Evolutionary conservation across 306 rosid species (phyloP).

Genomic region (Ormosia semicastrata): DNA sequence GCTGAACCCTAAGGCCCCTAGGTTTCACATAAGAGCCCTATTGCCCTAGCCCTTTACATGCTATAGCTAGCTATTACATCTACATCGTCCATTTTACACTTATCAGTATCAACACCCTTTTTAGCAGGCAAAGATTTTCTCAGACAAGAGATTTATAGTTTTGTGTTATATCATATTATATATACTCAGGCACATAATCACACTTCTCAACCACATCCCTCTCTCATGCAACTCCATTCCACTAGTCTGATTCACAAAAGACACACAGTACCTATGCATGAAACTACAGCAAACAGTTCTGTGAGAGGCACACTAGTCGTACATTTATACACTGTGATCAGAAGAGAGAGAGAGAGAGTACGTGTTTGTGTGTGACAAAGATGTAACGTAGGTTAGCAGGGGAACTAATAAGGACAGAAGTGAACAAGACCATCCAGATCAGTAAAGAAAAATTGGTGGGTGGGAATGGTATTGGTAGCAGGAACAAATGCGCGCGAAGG

Average conservation of each 20-base stretch:
- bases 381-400: conserved; percentile 58
- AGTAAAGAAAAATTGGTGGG: conserved; percentile 32
- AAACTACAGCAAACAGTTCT: conserved; percentile 69
- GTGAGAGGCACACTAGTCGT: conserved; percentile 50
- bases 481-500: conserved; percentile 10
- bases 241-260: conserved; percentile 53
- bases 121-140: conserved; percentile 36
- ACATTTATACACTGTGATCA: conserved; percentile 49
- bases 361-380: conserved; percentile 55
- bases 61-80: conserved; percentile 6
- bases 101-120: not conserved
- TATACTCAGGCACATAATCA: conserved; percentile 8
- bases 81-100: conserved; percentile 16
- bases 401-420: conserved; percentile 45
- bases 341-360: conserved; percentile 34
- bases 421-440: conserved; percentile 35
- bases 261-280: conserved; percentile 55
- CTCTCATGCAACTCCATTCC: conserved; percentile 46
- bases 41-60: conserved; percentile 18
- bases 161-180: not conserved
- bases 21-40: conserved; percentile 35
- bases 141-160: conserved; percentile 16
- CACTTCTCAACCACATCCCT: conserved; percentile 40
- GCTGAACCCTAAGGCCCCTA: conserved; percentile 44
- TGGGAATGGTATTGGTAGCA: conserved; percentile 5